Base-by-base conservation (phyloP, 306 rosid genomes). In the Cucumis cinereus region DNA sequence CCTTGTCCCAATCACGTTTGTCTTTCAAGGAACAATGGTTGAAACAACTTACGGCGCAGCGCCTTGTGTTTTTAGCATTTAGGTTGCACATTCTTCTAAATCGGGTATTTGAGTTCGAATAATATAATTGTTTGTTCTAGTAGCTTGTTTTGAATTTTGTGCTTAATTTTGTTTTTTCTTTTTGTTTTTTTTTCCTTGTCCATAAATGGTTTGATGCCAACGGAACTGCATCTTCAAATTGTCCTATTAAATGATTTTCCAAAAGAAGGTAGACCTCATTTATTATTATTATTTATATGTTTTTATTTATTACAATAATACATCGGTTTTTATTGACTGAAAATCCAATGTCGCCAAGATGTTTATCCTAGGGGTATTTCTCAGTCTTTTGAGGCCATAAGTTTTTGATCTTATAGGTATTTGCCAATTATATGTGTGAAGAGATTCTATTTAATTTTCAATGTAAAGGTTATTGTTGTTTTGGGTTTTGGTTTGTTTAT, bases 51-150 rank as follows among this genome's bases (percentile, higher is more conserved):
- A 90, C 98, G 81, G 99, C 99, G 11, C 99, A 95, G 83, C 92
- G 99, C 88, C 99, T 95, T 82, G 99, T 95, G 77, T 95, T 95
- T 83, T 87, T 95, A 70, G 98, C 99, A 73, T 92, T 95, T 85
- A 92, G 99, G 99, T 95, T 75, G 81, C 66, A 76, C 57, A 74
- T 66, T 30, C 24, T 75, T 62, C 77, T 57, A 35, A 55, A 69
- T 82, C 20, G 47, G 23, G 7, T 7, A 26, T 1, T 49, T 47
- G 59, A 28, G n/a, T n/a, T n/a, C n/a, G n/a, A n/a, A n/a, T n/a
- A n/a, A n/a, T n/a, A n/a, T n/a, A n/a, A n/a, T n/a, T n/a, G n/a
- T 24, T 71, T 61, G 74, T 68, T 66, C 67, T 74, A 41, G 83
- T 80, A 17, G 75, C 76, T n/a, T 85, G 82, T 59, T 79, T 47